A percentile compares a stretch with the other conserved stretches of the same genome.
These are phyloP conservation scores for Recurvomyces mirabilis DNA, from an alignment of 495 filamentous ascomycete species.

Conservation along the genomic window DNA sequence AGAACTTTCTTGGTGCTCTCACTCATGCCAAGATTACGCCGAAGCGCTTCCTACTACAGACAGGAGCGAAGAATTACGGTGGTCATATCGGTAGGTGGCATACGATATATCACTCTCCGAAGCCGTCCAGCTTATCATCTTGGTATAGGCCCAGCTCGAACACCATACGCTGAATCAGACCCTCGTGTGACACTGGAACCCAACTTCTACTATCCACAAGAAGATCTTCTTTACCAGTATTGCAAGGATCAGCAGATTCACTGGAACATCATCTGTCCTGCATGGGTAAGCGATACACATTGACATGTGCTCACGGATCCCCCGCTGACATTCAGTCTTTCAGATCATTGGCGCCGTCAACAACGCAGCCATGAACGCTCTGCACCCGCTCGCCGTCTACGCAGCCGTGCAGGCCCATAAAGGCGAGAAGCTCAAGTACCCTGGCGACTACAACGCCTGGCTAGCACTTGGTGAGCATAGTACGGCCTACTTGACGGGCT, in stretches of 20 bases:
- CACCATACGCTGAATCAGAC: slow-evolving; percentile 36
- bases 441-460: slow-evolving; percentile 34
- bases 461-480: slow-evolving; percentile 30
- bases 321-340: slow-evolving; percentile 28
- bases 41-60: slow-evolving; percentile 39
- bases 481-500: slow-evolving; percentile 34
- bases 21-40: slow-evolving; percentile 32
- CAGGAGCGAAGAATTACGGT: slow-evolving; percentile 20
- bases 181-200: slow-evolving; percentile 32
- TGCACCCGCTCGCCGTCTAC: slow-evolving; percentile 23
- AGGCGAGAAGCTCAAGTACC: slow-evolving; percentile 32
- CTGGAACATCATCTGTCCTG: slow-evolving; percentile 27
- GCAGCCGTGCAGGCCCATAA: slow-evolving; percentile 35
- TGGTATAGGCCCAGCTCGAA: too few relatives aligned
- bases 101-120: too few relatives aligned
- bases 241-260: slow-evolving; percentile 21
- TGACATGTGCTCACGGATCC: not conserved
- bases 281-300: not conserved
- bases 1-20: slow-evolving; percentile 39
- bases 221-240: slow-evolving; percentile 35
- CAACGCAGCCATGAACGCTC: slow-evolving; percentile 33
- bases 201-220: slow-evolving; percentile 46
- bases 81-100: too few relatives aligned
- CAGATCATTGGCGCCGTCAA: slow-evolving; percentile 39
- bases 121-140: too few relatives aligned